Conservation (phyloP, 768 basidiomycete genomes). For the Sarcomyxa edulis region DNA sequence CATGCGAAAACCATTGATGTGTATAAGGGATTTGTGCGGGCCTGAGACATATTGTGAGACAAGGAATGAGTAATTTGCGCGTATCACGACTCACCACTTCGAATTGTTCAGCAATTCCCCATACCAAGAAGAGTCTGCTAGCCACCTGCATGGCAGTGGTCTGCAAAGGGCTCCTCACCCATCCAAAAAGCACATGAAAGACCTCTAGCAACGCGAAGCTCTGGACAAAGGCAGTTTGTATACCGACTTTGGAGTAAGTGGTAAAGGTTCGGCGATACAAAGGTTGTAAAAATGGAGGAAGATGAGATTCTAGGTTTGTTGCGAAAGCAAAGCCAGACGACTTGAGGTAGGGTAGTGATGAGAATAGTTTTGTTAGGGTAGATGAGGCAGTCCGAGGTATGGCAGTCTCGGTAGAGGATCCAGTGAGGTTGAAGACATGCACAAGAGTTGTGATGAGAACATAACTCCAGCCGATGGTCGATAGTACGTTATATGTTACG, state of each 20-base stretch:
- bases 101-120: constrained; percentile 73
- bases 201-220: constrained; percentile 82
- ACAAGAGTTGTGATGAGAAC: constrained; percentile 53
- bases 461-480: constrained; percentile 70
- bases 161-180: constrained; percentile 70
- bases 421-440: constrained; percentile 43
- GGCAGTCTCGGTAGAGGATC: constrained; percentile 24
- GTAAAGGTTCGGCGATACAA: constrained; percentile 48
- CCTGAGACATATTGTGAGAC: constrained; percentile 28
- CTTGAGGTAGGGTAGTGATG: constrained; percentile 28
- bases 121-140: constrained; percentile 77
- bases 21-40: constrained; percentile 73
- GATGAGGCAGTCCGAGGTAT: constrained; percentile 27
- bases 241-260: constrained; percentile 57
- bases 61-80: neutral
- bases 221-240: constrained; percentile 68
- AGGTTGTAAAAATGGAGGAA: constrained; percentile 35
- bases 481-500: constrained; percentile 70
- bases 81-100: constrained; percentile 52
- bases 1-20: constrained; percentile 91
- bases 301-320: constrained; percentile 25
- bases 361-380: constrained; percentile 28
- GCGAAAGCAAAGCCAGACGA: constrained; percentile 17
- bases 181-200: constrained; percentile 70
- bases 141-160: constrained; percentile 80